These are phyloP conservation scores for Lactarius vividus DNA, from an alignment of 768 basidiomycete genomes.

Conservation along the genomic window DNA sequence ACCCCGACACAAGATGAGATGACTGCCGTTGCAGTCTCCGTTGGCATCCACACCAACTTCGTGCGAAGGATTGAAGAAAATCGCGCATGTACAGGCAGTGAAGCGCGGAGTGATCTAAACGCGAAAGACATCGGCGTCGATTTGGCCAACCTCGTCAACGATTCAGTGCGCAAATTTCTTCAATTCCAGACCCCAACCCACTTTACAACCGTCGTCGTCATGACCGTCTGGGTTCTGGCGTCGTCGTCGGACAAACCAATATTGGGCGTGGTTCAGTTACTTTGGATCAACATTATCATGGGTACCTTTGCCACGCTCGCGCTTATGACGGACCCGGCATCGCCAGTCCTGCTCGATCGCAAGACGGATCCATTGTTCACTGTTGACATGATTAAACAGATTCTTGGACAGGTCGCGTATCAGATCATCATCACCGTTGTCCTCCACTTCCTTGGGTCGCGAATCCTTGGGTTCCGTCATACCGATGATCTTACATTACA, in stretches of 20 bases:
- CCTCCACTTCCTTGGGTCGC: conserved; percentile 80
- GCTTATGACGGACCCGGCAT: conserved; percentile 93
- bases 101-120: conserved; percentile 44
- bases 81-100: conserved; percentile 65
- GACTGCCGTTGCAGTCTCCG: conserved; percentile 93
- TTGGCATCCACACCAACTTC: conserved; percentile 94
- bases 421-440: conserved; percentile 80
- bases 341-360: conserved; percentile 72
- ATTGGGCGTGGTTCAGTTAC: conserved; percentile 89
- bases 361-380: conserved; percentile 86
- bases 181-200: conserved; percentile 96
- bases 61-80: conserved; percentile 76
- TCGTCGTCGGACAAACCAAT: conserved; percentile 78
- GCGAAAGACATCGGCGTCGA: conserved; percentile 87
- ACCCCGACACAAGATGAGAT: conserved; percentile 94
- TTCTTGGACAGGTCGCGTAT: conserved; percentile 82
- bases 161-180: conserved; percentile 94
- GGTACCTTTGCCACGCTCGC: conserved; percentile 98
- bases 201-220: conserved; percentile 91
- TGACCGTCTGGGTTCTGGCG: conserved; percentile 85
- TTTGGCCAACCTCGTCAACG: conserved; percentile 79
- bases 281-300: conserved; percentile 99
- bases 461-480: conserved; percentile 61
- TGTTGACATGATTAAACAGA: conserved; percentile 96
- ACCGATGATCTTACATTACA: conserved; percentile 34